Percentiles rank a stretch among this genome's conserved stretches.
Conservation (phyloP, 1,284 basidiomycete species). For the Apiotrichum mycotoxinovorans region DNA sequence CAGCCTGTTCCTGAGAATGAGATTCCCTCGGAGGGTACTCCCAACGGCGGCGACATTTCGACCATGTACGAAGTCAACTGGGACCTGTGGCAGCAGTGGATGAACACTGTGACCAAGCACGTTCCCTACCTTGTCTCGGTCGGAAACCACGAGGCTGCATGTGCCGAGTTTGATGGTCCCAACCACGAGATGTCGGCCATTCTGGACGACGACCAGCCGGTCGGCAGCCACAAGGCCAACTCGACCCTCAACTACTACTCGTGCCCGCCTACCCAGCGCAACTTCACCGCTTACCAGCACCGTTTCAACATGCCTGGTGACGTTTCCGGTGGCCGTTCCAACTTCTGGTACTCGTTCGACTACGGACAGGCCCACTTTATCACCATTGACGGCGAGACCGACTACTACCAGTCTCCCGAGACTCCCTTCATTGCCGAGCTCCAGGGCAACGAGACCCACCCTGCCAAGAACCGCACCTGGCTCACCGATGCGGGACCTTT, state of each 20-base stretch:
- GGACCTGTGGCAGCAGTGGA: conserved; percentile 47
- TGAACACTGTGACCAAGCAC: conserved; percentile 33
- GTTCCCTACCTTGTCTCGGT: conserved; percentile 31
- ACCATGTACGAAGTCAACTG: conserved; percentile 38
- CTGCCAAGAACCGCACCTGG: conserved; percentile 8
- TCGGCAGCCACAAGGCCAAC: conserved; percentile 2
- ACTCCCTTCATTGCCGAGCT: conserved; percentile 26
- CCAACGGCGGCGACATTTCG: conserved; percentile 29
- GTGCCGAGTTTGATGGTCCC: conserved; percentile 30
- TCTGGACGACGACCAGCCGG: conserved; percentile 20
- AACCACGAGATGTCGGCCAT: conserved; percentile 18
- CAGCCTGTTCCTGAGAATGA: conserved; percentile 27
- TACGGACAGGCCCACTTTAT: conserved; percentile 30
- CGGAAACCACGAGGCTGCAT: conserved; percentile 26
- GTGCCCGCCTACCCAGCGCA: conserved; percentile 25
- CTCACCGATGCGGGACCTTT: conserved; percentile 15
- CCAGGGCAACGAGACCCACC: conserved; percentile 25
- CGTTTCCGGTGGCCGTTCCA: conserved; percentile 15
- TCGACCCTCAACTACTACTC: conserved; percentile 26
- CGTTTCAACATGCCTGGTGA: conserved; percentile 38
- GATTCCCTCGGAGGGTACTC: conserved; percentile 28
- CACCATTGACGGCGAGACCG: conserved; percentile 26
- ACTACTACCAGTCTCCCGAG: conserved; percentile 26
- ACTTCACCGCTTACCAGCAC: conserved; percentile 32
- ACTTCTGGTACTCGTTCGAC: conserved; percentile 39